phyloP scores from a whole-genome alignment of 768 basidiomycete species.

The Naganishia randhawae region DNA sequence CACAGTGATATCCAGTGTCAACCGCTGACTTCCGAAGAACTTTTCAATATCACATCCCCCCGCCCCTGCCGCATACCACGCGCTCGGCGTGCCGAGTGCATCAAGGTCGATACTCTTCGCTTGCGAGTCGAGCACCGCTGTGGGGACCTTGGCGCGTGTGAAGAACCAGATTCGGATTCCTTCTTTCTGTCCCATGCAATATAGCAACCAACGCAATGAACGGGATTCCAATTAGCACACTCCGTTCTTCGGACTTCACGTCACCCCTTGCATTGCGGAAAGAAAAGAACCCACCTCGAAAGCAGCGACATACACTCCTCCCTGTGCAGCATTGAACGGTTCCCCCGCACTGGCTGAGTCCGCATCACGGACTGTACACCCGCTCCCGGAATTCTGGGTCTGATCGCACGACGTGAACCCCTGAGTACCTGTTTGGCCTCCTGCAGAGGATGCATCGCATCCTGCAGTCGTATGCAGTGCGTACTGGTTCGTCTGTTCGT shows the following conservation, averaged over 20 bases:
- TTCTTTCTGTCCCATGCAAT: too few relatives aligned
- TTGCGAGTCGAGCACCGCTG: slow-evolving; percentile 19
- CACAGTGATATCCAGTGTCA: slow-evolving; percentile 34
- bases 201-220: background rate
- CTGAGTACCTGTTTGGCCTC: slow-evolving; percentile 45
- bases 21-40: slow-evolving; percentile 40
- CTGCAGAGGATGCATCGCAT: slow-evolving; percentile 33
- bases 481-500: slow-evolving; percentile 63
- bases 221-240: slow-evolving; percentile 8
- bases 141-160: slow-evolving; percentile 39
- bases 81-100: slow-evolving; percentile 24
- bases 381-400: slow-evolving; percentile 56
- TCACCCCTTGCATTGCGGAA: too few relatives aligned
- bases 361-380: slow-evolving; percentile 58
- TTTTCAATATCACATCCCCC: slow-evolving; percentile 23
- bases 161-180: slow-evolving; percentile 64
- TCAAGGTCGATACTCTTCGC: slow-evolving; percentile 31
- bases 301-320: slow-evolving; percentile 74
- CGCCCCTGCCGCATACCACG: slow-evolving; percentile 12
- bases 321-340: slow-evolving; percentile 63
- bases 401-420: slow-evolving; percentile 52
- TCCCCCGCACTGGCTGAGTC: slow-evolving; percentile 62
- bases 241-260: background rate
- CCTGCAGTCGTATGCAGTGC: slow-evolving; percentile 66
- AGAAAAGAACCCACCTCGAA: slow-evolving; percentile 60